These are phyloP conservation scores for Alternaria brassicicola DNA, from an alignment of 2,329 filamentous ascomycete species.

Conservation along the genomic window DNA sequence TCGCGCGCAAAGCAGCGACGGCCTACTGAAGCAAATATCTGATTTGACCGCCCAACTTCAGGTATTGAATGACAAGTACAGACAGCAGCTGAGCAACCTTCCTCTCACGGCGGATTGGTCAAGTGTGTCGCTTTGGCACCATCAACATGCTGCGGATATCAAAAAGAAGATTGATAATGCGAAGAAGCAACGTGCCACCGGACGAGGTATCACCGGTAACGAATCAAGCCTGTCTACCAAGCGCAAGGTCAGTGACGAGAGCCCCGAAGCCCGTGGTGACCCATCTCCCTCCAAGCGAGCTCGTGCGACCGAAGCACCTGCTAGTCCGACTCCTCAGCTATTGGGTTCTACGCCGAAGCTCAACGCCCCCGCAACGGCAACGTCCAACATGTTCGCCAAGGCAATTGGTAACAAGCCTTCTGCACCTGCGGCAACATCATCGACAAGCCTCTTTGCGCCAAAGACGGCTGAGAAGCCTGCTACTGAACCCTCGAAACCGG, in stretches of 20 bases:
- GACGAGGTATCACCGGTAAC: constrained; percentile 40
- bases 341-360: constrained; percentile 18
- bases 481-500: constrained; percentile 13
- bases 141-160: constrained; percentile 33
- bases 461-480: constrained; percentile 12
- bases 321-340: constrained; percentile 31
- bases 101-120: constrained; percentile 39
- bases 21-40: constrained; percentile 21
- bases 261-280: constrained; percentile 20
- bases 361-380: constrained; percentile 27
- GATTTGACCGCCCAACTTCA: constrained; percentile 32
- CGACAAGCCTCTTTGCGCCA: constrained; percentile 18
- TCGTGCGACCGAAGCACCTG: constrained; percentile 22
- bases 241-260: constrained; percentile 34
- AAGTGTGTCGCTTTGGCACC: constrained; percentile 40
- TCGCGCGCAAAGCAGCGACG: constrained; percentile 16
- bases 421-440: constrained; percentile 16
- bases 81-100: constrained; percentile 31
- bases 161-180: constrained; percentile 36
- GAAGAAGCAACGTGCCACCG: constrained; percentile 38
- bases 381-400: constrained; percentile 33
- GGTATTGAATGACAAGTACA: constrained; percentile 37
- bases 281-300: constrained; percentile 35
- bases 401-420: constrained; percentile 31
- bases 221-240: constrained; percentile 44